Conservation (phyloP, 768 basidiomycete species). For the Leccinum barrowsii region DNA sequence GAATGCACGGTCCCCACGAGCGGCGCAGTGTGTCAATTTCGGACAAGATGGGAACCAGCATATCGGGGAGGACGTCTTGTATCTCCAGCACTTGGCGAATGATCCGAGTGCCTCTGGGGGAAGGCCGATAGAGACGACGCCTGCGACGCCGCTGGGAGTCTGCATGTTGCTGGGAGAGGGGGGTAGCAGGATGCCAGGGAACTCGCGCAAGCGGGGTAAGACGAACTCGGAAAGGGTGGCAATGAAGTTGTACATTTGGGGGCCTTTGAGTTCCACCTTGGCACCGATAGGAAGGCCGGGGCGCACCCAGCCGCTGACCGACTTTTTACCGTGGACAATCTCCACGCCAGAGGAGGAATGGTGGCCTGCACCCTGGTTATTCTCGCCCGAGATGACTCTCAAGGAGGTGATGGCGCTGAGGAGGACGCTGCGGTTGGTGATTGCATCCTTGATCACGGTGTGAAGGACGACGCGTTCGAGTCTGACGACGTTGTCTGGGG, state of each 20-base stretch:
- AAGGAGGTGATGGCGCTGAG: too few species aligned
- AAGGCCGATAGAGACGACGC: conserved; percentile 88
- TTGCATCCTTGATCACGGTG: conserved; percentile 74
- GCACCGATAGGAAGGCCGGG: too few species aligned
- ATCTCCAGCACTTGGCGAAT: conserved; percentile 77
- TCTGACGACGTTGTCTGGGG: conserved; percentile 62
- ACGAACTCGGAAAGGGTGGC: conserved; percentile 89
- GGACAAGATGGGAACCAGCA: conserved; percentile 73
- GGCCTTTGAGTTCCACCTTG: conserved; percentile 78
- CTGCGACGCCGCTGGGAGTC: conserved; percentile 74
- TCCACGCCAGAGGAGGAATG: too few species aligned
- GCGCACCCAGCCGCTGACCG: too few species aligned
- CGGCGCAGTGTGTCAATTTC: conserved; percentile 54
- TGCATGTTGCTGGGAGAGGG: conserved; percentile 63
- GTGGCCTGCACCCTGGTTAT: too few species aligned
- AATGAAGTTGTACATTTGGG: conserved; percentile 94
- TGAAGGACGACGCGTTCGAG: conserved; percentile 87
- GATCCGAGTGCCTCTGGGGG: conserved; percentile 82
- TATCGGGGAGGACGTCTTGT: conserved; percentile 87
- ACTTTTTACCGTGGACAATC: too few species aligned
- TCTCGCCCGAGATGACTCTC: too few species aligned
- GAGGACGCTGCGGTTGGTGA: too few species aligned
- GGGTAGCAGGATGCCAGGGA: conserved; percentile 79
- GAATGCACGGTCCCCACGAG: conserved; percentile 55
- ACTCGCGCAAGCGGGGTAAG: conserved; percentile 90